Evolutionary conservation across 2,329 filamentous ascomycete genomes (phyloP).

Genomic region (Fonsecaea nubica): DNA sequence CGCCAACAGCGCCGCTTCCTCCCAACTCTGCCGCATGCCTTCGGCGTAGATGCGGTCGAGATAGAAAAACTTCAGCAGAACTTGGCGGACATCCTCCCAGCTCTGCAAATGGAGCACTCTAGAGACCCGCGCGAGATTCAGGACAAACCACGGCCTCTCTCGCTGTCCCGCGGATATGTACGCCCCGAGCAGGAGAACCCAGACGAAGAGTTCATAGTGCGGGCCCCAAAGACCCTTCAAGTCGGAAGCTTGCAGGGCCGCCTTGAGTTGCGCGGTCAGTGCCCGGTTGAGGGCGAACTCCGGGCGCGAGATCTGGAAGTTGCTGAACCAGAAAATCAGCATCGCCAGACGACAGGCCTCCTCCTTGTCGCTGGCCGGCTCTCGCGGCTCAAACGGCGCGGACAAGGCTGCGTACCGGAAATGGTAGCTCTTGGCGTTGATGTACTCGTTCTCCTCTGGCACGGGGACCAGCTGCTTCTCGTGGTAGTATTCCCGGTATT

Average conservation of each 20-base stretch:
- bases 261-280: conserved; percentile 28
- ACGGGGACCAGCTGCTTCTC: conserved; percentile 24
- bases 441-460: conserved; percentile 25
- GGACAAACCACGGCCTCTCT: conserved; percentile 27
- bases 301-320: conserved; percentile 24
- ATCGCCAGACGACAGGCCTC: conserved; percentile 25
- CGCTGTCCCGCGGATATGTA: conserved; percentile 26
- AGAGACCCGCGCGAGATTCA: conserved; percentile 27
- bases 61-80: conserved; percentile 26
- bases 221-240: conserved; percentile 26
- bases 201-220: conserved; percentile 21
- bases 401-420: conserved; percentile 28
- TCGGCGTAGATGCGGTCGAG: conserved; percentile 29
- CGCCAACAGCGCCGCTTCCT: conserved; percentile 26
- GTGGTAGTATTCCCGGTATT: conserved; percentile 31
- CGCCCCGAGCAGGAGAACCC: conserved; percentile 28
- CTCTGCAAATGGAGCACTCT: conserved; percentile 16
- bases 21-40: conserved; percentile 28
- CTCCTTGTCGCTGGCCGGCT: conserved; percentile 28
- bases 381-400: conserved; percentile 26
- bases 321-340: conserved; percentile 32
- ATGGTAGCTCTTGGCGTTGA: conserved; percentile 31
- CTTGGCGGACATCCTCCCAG: conserved; percentile 21
- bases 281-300: conserved; percentile 27
- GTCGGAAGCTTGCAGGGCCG: conserved; percentile 21